Evolutionary conservation across 1,284 basidiomycete genomes (phyloP).

Genomic region (Schizopora paradoxa): DNA sequence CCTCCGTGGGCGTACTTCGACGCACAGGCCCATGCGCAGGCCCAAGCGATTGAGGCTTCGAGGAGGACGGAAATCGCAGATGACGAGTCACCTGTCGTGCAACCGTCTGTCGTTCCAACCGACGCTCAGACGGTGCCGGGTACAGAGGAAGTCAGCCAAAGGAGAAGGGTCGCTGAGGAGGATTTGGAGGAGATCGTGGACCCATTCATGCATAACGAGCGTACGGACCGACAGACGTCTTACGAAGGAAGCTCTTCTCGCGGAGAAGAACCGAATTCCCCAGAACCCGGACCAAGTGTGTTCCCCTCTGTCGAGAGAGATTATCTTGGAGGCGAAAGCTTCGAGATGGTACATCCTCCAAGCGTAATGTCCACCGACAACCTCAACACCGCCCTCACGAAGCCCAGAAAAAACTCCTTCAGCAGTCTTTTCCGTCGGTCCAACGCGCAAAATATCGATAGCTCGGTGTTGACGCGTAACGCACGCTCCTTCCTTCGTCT

Average conservation of each 20-base stretch:
- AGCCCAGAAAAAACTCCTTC: too few species aligned
- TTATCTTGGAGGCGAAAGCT: too few species aligned
- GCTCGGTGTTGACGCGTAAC: conserved; percentile 46
- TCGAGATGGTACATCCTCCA: too few species aligned
- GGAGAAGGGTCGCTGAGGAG: not conserved
- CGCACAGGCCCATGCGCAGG: conserved; percentile 36
- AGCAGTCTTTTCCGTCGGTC: too few species aligned
- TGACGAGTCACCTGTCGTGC: conserved; percentile 3
- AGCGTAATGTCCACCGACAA: too few species aligned
- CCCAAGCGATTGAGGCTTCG: conserved; percentile 13
- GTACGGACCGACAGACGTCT: too few species aligned
- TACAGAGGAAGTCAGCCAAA: not conserved
- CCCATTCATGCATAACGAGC: too few species aligned
- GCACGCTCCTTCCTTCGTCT: conserved; percentile 38
- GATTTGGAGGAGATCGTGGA: conserved; percentile 8
- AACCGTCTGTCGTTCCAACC: not conserved
- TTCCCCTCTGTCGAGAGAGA: too few species aligned
- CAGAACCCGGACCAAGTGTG: too few species aligned
- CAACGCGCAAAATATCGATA: conserved; percentile 22
- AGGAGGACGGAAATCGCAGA: conserved; percentile 11
- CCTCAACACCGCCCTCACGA: too few species aligned
- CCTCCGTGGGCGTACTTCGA: conserved; percentile 66
- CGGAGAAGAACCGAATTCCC: too few species aligned
- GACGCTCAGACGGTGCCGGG: conserved; percentile 5
- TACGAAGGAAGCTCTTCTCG: too few species aligned